Conservation (phyloP, 2,329 filamentous ascomycete genomes). For the Colletotrichum chlorophyti region DNA sequence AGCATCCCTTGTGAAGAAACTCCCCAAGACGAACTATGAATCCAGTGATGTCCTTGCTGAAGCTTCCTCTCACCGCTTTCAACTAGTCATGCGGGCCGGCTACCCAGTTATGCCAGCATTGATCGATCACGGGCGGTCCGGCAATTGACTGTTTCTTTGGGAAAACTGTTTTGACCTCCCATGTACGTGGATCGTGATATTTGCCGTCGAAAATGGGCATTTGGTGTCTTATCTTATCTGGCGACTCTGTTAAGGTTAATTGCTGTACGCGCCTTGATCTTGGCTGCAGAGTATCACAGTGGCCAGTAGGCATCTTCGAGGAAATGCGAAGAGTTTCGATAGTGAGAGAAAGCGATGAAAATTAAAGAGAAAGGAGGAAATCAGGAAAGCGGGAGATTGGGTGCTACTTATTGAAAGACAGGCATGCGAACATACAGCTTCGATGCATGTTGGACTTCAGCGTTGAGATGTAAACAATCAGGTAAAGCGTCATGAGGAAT, state of each 20-base stretch:
- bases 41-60: background rate
- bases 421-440: no score
- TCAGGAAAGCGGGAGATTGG: no score
- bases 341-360: no score
- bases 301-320: background rate
- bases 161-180: background rate
- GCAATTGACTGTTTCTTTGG: background rate
- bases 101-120: background rate
- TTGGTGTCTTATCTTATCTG: background rate
- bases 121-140: background rate
- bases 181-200: background rate
- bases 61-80: background rate
- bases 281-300: background rate
- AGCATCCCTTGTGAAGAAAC: background rate
- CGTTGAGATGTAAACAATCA: no score
- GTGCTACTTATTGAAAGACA: no score
- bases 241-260: background rate
- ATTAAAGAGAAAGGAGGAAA: no score
- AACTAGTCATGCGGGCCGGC: background rate
- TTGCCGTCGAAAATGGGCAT: background rate
- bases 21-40: constrained; percentile 3
- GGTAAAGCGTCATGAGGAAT: no score
- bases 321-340: background rate
- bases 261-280: background rate
- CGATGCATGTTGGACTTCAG: no score